Evolutionary conservation across 164 flowering plant genomes (phyloP).

Genomic region (Vitis labrusca): DNA sequence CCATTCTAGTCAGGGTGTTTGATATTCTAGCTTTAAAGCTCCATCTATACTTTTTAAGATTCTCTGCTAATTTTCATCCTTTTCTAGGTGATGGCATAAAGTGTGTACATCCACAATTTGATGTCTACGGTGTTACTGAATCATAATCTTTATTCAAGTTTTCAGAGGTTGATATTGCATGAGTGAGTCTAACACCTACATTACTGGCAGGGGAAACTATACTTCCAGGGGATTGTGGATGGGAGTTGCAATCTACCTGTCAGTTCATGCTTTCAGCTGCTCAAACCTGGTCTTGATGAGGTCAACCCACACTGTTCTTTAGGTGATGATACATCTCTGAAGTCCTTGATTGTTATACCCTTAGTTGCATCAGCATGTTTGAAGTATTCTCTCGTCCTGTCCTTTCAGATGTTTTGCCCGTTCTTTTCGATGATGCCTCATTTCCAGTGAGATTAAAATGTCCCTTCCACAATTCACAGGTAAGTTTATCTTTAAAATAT

Average conservation of each 20-base stretch:
- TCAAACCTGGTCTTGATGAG: conserved; percentile 25
- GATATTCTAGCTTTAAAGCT: too few relatives aligned
- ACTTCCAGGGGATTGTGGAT: conserved; percentile 9
- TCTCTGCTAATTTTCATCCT: too few relatives aligned
- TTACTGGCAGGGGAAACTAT: conserved; percentile 6
- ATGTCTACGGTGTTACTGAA: too few relatives aligned
- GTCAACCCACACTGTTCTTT: conserved; percentile 19
- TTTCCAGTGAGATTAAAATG: conserved; percentile 17
- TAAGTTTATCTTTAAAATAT: conserved; percentile 4
- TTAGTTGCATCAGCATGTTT: not conserved
- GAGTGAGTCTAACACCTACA: not conserved
- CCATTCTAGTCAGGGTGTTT: too few relatives aligned
- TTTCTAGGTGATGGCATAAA: too few relatives aligned
- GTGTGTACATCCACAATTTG: too few relatives aligned
- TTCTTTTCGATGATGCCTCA: conserved; percentile 20
- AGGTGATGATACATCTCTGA: conserved; percentile 12
- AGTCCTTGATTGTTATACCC: not conserved
- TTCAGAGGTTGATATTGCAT: not conserved
- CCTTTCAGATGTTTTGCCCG: conserved; percentile 25
- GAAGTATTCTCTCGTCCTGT: not conserved
- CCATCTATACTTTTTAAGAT: too few relatives aligned
- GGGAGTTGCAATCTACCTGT: conserved; percentile 14
- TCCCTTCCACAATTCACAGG: conserved; percentile 11
- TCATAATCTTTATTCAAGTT: too few relatives aligned
- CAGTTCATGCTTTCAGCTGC: conserved; percentile 15